These are phyloP conservation scores for Pythium myriotylum DNA, from an alignment of 352 stramenopile species.

Conservation along the genomic window DNA sequence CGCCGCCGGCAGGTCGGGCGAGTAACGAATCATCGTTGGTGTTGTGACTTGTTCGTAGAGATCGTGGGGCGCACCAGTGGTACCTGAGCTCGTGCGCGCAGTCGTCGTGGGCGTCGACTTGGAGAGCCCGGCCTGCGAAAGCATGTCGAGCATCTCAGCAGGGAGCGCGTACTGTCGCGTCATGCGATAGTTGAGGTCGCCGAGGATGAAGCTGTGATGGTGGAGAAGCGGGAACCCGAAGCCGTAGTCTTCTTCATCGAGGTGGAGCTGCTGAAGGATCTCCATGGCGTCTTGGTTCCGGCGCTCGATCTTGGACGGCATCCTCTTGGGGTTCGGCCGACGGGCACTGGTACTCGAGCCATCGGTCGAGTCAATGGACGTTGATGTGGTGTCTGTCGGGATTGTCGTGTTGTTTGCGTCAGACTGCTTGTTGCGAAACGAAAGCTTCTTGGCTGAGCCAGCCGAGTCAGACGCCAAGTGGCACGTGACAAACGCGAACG, in stretches of 20 bases:
- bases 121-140: conserved; percentile 20
- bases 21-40: conserved; percentile 15
- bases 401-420: not conserved
- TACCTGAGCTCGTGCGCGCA: conserved; percentile 7
- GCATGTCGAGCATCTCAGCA: conserved; percentile 53
- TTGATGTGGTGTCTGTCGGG: not conserved
- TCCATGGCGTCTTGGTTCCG: conserved; percentile 84
- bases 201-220: conserved; percentile 89
- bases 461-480: conserved; percentile 88
- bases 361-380: conserved; percentile 7
- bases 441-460: conserved; percentile 38
- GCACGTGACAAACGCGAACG: conserved; percentile 73
- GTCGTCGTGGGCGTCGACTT: conserved; percentile 11
- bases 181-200: conserved; percentile 91
- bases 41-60: conserved; percentile 18
- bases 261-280: conserved; percentile 80
- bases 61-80: conserved; percentile 3
- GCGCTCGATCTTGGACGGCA: conserved; percentile 70
- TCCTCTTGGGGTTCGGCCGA: conserved; percentile 12
- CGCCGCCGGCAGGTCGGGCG: conserved; percentile 12
- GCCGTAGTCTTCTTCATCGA: conserved; percentile 84
- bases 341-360: not conserved
- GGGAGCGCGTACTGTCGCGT: conserved; percentile 44
- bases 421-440: conserved; percentile 23
- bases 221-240: conserved; percentile 83